Evolutionary conservation across 495 filamentous ascomycete species (phyloP), one percentile per base, ranked within the genome.

Genomic region (Neurospora sp.): DNA sequence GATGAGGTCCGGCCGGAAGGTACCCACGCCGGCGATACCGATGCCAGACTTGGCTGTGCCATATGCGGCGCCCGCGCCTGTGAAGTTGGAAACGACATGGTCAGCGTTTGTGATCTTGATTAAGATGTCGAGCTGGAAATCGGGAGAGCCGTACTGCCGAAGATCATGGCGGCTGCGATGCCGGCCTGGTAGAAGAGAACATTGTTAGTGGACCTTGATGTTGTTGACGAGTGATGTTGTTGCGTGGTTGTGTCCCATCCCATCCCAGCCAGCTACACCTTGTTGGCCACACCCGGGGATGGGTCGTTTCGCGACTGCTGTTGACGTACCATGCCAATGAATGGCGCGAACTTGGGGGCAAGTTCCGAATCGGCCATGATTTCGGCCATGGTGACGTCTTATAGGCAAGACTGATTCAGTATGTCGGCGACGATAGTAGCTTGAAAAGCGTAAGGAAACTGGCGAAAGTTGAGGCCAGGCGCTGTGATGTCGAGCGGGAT

Each of bases 31-130:
- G 70, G 94, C 88, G 75, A 99, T 99, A 75, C 95, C 96, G 77
- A 98, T 97, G 71, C 96, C 96, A 18, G 96, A 92, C 83, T 98
- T 97, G 1, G 96, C 94, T 53, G 96, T 99, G 76, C 96, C 96
- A 83, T 98, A 99, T 75, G 96, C 96, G 73, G 96, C 96, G 78
- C 96, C 96, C 78, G 92, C 87, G 81, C 91, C 94, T 97, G 76
- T 71, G 71, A 42, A 42, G n/a, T 61, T 61, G 53, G 53, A 40
- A 38, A 77, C 68, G 68, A 16, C 9, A 22, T 79, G 75, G 78
- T 82, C 74, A 80, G 72, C 75, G 69, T 74, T 48, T 75, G 69
- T 38, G 40, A 40, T 68, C 3, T 69, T 45, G 70, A 35, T 18
- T 16, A 70, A 45, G n/a, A 9, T 45, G 27, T 14, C 40, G 39